A percentile compares a stretch with the other conserved stretches of the same genome.
These are phyloP conservation scores for Trichoderma sp. DNA, from an alignment of 2,329 filamentous ascomycete species.

Conservation along the genomic window DNA sequence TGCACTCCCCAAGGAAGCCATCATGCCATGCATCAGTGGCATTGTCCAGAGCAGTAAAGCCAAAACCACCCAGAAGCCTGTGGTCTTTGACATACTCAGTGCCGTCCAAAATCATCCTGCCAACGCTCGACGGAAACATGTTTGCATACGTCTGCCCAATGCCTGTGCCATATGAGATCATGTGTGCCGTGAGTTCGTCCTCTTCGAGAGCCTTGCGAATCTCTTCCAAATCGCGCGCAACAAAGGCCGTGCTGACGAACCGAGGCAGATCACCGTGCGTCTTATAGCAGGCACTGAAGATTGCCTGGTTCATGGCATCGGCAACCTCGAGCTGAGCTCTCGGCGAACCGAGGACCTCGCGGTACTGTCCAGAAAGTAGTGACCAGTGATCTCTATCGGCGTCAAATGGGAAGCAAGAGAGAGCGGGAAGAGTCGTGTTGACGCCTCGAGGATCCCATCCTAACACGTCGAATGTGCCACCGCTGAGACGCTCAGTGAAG, in stretches of 20 bases:
- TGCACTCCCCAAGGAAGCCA: constrained; percentile 50
- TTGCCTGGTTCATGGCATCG: constrained; percentile 47
- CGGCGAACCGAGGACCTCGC: constrained; percentile 35
- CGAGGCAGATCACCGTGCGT: constrained; percentile 44
- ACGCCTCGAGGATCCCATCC: constrained; percentile 56
- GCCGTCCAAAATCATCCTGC: constrained; percentile 48
- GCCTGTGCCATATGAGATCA: constrained; percentile 51
- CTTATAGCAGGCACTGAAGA: constrained; percentile 43
- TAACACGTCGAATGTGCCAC: constrained; percentile 45
- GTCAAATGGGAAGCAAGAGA: constrained; percentile 46
- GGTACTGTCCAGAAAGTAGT: constrained; percentile 39
- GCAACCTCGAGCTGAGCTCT: constrained; percentile 40
- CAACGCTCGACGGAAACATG: constrained; percentile 49
- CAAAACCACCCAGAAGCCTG: constrained; percentile 45
- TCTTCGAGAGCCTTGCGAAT: constrained; percentile 46
- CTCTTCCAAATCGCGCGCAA: constrained; percentile 48
- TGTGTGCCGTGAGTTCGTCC: constrained; percentile 46
- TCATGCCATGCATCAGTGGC: constrained; percentile 48
- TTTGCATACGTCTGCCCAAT: constrained; percentile 52
- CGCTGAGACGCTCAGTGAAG: constrained; percentile 41
- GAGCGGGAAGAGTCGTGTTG: constrained; percentile 44
- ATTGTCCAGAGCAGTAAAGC: constrained; percentile 48
- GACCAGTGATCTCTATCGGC: constrained; percentile 47
- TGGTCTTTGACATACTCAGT: constrained; percentile 48
- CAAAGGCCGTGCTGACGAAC: constrained; percentile 46